phyloP scores from a whole-genome alignment of 148 eudicot species.

The Silene uniflora region DNA sequence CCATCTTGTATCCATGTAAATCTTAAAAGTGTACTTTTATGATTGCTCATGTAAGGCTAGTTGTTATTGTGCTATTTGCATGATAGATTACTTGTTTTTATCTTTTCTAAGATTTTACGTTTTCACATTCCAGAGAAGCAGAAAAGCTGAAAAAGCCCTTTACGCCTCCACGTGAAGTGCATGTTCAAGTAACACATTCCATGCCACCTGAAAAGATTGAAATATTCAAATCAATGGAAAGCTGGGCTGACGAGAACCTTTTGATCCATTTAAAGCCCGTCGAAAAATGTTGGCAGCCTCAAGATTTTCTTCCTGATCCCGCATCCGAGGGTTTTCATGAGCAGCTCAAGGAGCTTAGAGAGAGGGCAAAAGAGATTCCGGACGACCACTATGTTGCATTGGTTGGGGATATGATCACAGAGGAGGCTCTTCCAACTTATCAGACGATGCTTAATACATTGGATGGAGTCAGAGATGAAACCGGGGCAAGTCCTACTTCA shows the following conservation, averaged over 20 bases:
- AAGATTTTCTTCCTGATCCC: slow-evolving; percentile 63
- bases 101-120: slow-evolving; percentile 10
- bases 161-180: slow-evolving; percentile 50
- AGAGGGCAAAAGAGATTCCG: slow-evolving; percentile 51
- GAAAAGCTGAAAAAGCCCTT: slow-evolving; percentile 40
- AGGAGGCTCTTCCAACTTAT: slow-evolving; percentile 73
- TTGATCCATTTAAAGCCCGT: slow-evolving; percentile 53
- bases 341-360: slow-evolving; percentile 47
- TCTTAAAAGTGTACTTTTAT: slow-evolving; percentile 6
- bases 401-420: slow-evolving; percentile 73
- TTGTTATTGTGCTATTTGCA: background rate
- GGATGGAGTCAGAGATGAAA: slow-evolving; percentile 65
- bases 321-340: slow-evolving; percentile 50
- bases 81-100: slow-evolving; percentile 3
- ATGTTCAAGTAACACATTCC: slow-evolving; percentile 53
- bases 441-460: slow-evolving; percentile 60
- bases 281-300: slow-evolving; percentile 69
- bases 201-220: slow-evolving; percentile 66
- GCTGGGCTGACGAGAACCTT: slow-evolving; percentile 52
- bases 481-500: slow-evolving; percentile 51
- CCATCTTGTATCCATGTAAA: no score
- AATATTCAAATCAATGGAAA: slow-evolving; percentile 54
- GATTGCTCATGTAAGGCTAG: background rate
- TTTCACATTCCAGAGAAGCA: slow-evolving; percentile 23
- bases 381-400: slow-evolving; percentile 59